These are phyloP conservation scores for Talaromyces sp. DNA, from an alignment of 2,329 filamentous ascomycete genomes.

Conservation along the genomic window DNA sequence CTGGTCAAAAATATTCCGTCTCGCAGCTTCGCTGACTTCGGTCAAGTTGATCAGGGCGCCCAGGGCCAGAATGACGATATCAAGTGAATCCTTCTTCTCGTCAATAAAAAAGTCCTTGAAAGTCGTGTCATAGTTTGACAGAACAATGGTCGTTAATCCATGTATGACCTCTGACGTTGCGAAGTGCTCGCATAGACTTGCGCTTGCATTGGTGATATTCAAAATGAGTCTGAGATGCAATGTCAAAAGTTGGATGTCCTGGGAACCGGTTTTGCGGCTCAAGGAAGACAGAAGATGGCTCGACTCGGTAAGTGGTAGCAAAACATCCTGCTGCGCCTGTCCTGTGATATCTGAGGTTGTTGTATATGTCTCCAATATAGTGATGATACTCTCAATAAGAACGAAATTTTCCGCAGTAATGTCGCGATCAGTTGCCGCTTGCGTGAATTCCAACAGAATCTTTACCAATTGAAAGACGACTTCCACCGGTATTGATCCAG, in stretches of 20 bases:
- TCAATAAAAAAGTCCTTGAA: constrained; percentile 26
- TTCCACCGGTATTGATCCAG: constrained; percentile 26
- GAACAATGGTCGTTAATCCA: constrained; percentile 36
- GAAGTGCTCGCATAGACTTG: constrained; percentile 65
- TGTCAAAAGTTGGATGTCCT: constrained; percentile 29
- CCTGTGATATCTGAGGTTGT: constrained; percentile 27
- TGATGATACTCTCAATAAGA: constrained; percentile 29
- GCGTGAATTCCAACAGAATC: constrained; percentile 27
- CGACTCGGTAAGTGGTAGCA: constrained; percentile 31
- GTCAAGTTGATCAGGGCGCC: constrained; percentile 84
- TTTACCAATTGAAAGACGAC: constrained; percentile 31
- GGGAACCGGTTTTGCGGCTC: constrained; percentile 21
- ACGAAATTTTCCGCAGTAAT: constrained; percentile 22
- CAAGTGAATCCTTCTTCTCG: constrained; percentile 57
- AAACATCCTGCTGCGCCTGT: constrained; percentile 26
- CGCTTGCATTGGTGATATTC: constrained; percentile 80
- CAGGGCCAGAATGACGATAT: constrained; percentile 71
- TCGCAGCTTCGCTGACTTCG: constrained; percentile 67
- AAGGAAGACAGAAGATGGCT: constrained; percentile 39
- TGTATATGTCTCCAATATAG: constrained; percentile 39
- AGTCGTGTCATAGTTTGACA: constrained; percentile 31
- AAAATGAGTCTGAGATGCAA: constrained; percentile 67
- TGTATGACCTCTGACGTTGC: constrained; percentile 43
- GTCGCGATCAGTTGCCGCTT: constrained; percentile 14
- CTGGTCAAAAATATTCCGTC: constrained; percentile 47